Conservation (phyloP, 352 stramenopile genomes). For the Pythium plurisporium region DNA sequence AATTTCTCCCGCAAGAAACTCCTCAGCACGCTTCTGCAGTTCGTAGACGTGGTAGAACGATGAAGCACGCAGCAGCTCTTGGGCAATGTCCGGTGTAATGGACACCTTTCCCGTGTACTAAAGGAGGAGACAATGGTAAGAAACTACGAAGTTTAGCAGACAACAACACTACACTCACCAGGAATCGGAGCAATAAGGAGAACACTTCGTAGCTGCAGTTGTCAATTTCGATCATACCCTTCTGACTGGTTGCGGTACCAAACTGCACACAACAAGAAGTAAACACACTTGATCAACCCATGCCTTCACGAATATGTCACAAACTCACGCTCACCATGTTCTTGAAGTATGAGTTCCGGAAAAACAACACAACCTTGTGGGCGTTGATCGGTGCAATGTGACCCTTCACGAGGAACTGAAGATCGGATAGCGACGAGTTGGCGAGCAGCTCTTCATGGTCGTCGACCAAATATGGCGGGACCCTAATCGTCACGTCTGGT, state of each 20-base stretch:
- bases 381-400: constrained; percentile 85
- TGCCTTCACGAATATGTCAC: background rate
- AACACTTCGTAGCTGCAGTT: constrained; percentile 89
- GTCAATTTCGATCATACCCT: constrained; percentile 83
- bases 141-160: background rate
- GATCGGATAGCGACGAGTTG: constrained; percentile 77
- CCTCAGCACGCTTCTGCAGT: constrained; percentile 80
- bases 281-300: background rate
- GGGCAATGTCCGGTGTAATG: constrained; percentile 76
- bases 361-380: constrained; percentile 87
- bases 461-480: constrained; percentile 79
- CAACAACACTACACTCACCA: constrained; percentile 39
- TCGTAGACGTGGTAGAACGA: constrained; percentile 83
- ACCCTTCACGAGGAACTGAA: constrained; percentile 85
- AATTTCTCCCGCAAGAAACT: constrained; percentile 79
- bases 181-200: constrained; percentile 74
- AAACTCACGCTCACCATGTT: constrained; percentile 86
- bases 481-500: constrained; percentile 70
- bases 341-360: constrained; percentile 91
- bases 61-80: constrained; percentile 72
- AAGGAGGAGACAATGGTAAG: background rate
- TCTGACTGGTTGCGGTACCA: constrained; percentile 73
- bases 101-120: constrained; percentile 86
- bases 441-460: constrained; percentile 85
- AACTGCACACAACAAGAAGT: constrained; percentile 37